Evolutionary conservation across 345 rosid genomes (phyloP).

Genomic region (Aquilaria sinensis): DNA sequence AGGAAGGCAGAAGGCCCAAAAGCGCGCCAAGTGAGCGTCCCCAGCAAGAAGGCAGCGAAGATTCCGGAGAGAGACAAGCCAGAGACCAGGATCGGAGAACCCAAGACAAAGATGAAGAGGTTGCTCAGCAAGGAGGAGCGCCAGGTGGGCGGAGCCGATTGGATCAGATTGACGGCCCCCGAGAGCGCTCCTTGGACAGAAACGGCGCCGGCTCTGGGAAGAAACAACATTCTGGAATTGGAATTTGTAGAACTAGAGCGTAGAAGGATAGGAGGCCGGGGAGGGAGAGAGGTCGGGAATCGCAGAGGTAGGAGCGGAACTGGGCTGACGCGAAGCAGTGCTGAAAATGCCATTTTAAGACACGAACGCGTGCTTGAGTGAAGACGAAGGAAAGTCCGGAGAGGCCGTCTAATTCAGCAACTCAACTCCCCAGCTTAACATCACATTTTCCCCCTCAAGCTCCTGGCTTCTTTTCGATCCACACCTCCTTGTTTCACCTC

Average conservation of each 20-base stretch:
- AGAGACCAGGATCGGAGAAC: constrained; percentile 67
- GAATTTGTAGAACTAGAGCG: constrained; percentile 1
- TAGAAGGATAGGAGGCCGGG: constrained; percentile 10
- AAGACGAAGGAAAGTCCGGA: too few species aligned
- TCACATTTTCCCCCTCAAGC: too few species aligned
- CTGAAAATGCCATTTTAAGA: constrained; percentile 39
- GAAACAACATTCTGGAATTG: constrained; percentile 18
- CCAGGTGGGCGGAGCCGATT: constrained; percentile 73
- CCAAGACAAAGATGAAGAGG: constrained; percentile 61
- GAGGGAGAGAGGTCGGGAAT: constrained; percentile 14
- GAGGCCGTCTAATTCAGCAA: too few species aligned
- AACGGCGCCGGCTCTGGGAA: constrained; percentile 23
- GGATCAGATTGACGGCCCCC: constrained; percentile 46
- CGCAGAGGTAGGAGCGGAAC: constrained; percentile 13
- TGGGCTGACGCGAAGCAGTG: constrained; percentile 20
- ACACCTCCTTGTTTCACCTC: too few species aligned
- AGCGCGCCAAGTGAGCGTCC: constrained; percentile 95
- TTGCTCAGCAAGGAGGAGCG: constrained; percentile 70
- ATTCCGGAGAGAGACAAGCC: constrained; percentile 83
- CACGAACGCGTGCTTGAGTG: too few species aligned
- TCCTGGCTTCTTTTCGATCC: too few species aligned
- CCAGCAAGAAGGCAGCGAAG: constrained; percentile 79
- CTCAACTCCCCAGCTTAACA: too few species aligned
- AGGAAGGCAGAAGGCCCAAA: constrained; percentile 82
- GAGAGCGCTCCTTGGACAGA: constrained; percentile 40